Conservation (phyloP, 257 asterid species). For the Knoxia roxburghii region DNA sequence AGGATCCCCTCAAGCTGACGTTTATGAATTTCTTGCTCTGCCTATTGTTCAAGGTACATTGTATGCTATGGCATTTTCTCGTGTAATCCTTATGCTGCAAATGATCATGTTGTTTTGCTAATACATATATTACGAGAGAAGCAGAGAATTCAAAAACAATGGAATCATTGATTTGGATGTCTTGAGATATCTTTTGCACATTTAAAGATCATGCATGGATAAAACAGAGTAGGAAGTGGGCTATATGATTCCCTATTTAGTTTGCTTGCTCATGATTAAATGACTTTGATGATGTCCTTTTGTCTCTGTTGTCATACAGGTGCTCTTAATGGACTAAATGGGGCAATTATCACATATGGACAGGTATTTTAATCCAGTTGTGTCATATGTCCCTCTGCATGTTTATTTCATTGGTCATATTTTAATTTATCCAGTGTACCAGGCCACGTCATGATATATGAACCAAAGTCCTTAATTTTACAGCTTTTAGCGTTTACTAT, state of each 20-base stretch:
- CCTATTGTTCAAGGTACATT: slow-evolving; percentile 59
- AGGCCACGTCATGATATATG: not conserved
- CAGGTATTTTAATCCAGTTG: slow-evolving; percentile 46
- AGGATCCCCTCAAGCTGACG: slow-evolving; percentile 64
- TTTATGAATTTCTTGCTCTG: slow-evolving; percentile 60
- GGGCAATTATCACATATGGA: slow-evolving; percentile 72
- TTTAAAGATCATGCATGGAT: not conserved
- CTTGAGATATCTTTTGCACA: not conserved
- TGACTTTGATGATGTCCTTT: not conserved
- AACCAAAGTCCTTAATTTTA: not conserved
- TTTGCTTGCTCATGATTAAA: not conserved
- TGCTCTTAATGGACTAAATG: slow-evolving; percentile 61
- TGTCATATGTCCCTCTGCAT: slow-evolving; percentile 11
- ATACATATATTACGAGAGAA: not conserved
- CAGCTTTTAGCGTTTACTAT: not conserved
- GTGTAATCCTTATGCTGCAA: not conserved
- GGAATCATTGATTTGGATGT: not conserved
- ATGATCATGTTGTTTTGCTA: not conserved
- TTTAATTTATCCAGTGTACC: not conserved
- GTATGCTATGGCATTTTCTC: not conserved
- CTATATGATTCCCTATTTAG: not conserved
- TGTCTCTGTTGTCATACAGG: slow-evolving; percentile 30
- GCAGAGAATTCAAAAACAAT: not conserved
- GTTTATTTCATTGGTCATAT: not conserved
- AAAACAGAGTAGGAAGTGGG: not conserved